These are phyloP conservation scores for Rostrohypoxylon terebratum DNA, from an alignment of 495 filamentous ascomycete genomes.

Conservation along the genomic window DNA sequence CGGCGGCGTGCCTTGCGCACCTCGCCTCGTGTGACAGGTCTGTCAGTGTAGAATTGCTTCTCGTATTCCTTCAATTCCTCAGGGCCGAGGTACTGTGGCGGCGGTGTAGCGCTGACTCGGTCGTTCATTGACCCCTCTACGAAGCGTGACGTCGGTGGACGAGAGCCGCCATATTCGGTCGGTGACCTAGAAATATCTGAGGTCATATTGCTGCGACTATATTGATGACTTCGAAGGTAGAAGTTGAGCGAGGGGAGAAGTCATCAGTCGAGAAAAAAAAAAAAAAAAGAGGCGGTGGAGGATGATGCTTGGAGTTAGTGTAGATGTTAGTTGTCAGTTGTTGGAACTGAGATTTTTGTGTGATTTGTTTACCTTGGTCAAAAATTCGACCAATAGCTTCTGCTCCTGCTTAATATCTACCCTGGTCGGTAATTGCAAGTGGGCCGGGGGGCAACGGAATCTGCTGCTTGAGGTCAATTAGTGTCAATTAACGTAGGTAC, in stretches of 20 bases:
- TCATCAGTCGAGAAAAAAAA: too few relatives aligned
- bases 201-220: constrained; percentile 35
- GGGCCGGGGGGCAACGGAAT: constrained; percentile 40
- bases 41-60: constrained; percentile 50
- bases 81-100: constrained; percentile 69
- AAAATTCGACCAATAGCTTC: constrained; percentile 12
- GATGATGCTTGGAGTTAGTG: constrained; percentile 18
- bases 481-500: constrained; percentile 14
- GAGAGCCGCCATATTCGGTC: constrained; percentile 61
- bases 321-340: too few relatives aligned
- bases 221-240: constrained; percentile 28
- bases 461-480: background rate
- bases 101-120: constrained; percentile 74
- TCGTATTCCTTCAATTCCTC: constrained; percentile 55
- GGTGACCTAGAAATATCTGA: constrained; percentile 37
- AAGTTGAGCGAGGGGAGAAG: background rate
- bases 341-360: constrained; percentile 18
- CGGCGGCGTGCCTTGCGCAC: constrained; percentile 31
- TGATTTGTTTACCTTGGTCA: constrained; percentile 22
- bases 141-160: constrained; percentile 61
- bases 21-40: constrained; percentile 8
- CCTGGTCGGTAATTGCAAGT: constrained; percentile 29
- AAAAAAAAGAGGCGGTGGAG: constrained; percentile 1
- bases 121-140: constrained; percentile 83
- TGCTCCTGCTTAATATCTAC: constrained; percentile 27